Evolutionary conservation across 1,284 basidiomycete species (phyloP).

Genomic region (Malassezia globosa): DNA sequence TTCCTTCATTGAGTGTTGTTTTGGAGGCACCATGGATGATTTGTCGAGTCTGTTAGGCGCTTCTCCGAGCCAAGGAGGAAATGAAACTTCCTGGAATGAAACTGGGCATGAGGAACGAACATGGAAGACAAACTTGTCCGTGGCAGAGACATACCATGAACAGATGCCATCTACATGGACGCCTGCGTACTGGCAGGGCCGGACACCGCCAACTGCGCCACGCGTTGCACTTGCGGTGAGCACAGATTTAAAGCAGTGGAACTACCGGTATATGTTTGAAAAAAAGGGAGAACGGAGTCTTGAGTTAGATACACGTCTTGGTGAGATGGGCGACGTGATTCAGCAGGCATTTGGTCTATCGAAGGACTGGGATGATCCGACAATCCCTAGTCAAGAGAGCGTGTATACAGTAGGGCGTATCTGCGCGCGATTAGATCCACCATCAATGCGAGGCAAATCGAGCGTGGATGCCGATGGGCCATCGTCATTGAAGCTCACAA

Average conservation of each 20-base stretch:
- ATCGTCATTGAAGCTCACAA: not conserved
- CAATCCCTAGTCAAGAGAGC: conserved; percentile 28
- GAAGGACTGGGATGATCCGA: conserved; percentile 32
- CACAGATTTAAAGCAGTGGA: conserved; percentile 37
- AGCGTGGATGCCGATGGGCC: not conserved
- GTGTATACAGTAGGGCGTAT: conserved; percentile 41
- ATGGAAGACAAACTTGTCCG: not conserved
- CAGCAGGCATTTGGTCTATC: conserved; percentile 26
- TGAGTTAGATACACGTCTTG: conserved; percentile 35
- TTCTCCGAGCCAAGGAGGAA: not conserved
- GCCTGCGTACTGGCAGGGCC: not conserved
- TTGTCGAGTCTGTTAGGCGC: conserved; percentile 11
- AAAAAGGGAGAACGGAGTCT: conserved; percentile 36
- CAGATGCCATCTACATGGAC: conserved; percentile 8
- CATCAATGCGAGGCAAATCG: not conserved
- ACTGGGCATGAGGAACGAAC: not conserved
- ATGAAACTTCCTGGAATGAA: not conserved
- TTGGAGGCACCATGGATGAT: conserved; percentile 16
- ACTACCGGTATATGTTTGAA: conserved; percentile 46
- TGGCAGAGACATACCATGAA: conserved; percentile 9
- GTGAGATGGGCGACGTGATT: conserved; percentile 26
- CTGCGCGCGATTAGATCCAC: conserved; percentile 14
- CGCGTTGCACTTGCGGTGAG: conserved; percentile 39
- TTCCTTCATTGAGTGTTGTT: too few species aligned
- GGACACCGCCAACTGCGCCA: conserved; percentile 4